phyloP scores from a whole-genome alignment of 345 rosid species.

The Laguncularia racemosa region DNA sequence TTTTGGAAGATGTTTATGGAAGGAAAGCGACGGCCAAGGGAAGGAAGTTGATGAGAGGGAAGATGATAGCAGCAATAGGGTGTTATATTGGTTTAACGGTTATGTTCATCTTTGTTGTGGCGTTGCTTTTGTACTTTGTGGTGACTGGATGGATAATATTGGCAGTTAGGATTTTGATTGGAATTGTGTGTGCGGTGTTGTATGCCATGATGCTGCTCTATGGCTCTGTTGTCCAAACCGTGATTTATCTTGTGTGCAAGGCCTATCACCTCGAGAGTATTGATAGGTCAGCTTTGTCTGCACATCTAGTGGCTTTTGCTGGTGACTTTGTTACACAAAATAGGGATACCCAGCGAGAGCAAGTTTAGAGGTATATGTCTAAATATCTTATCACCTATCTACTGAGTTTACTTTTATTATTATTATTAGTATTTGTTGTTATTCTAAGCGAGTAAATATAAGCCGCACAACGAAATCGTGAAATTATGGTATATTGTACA shows the following conservation, averaged over 20 bases:
- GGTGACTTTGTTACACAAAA: no score
- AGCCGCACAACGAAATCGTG: no score
- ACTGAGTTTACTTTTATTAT: no score
- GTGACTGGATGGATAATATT: slow-evolving; percentile 16
- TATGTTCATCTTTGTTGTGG: slow-evolving; percentile 8
- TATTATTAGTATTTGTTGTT: no score
- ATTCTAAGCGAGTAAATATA: no score
- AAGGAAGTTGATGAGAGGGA: slow-evolving; percentile 34
- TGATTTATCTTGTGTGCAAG: slow-evolving; percentile 54
- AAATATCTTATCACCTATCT: no score
- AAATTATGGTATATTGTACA: no score
- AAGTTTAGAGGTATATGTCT: no score
- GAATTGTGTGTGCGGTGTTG: slow-evolving; percentile 31
- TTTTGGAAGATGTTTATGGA: slow-evolving; percentile 42
- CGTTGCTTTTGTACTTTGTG: slow-evolving; percentile 16
- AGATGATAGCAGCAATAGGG: slow-evolving; percentile 9
- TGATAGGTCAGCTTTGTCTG: no score
- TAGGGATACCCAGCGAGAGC: no score
- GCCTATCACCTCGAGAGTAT: slow-evolving; percentile 47
- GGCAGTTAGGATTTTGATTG: slow-evolving; percentile 16
- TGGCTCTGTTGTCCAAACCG: slow-evolving; percentile 37
- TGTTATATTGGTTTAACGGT: slow-evolving; percentile 2
- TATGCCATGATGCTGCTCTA: slow-evolving; percentile 21
- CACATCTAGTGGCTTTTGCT: no score
- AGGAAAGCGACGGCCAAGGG: slow-evolving; percentile 33